These are phyloP conservation scores for Purpureocillium takamizusanense DNA, from an alignment of 2,329 filamentous ascomycete species.

Conservation along the genomic window DNA sequence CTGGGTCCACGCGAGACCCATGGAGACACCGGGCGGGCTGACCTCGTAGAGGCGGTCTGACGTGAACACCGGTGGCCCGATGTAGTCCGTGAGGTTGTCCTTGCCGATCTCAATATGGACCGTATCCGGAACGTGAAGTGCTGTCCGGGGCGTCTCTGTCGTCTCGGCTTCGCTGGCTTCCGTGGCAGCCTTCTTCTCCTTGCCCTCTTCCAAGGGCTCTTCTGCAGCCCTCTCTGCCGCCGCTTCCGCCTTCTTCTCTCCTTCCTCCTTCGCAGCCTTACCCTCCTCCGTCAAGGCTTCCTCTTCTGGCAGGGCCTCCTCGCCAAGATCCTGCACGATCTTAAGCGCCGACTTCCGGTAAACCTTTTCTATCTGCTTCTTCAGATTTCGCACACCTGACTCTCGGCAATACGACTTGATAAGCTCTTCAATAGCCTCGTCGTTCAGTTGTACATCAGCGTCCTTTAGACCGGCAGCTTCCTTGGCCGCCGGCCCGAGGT, in stretches of 20 bases:
- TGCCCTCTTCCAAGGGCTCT: slow-evolving; percentile 14
- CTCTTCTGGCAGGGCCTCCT: slow-evolving; percentile 71
- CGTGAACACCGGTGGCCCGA: slow-evolving; percentile 91
- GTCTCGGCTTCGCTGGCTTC: slow-evolving; percentile 26
- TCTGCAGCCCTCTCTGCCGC: slow-evolving; percentile 28
- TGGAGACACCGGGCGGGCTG: slow-evolving; percentile 87
- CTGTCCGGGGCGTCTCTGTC: slow-evolving; percentile 62
- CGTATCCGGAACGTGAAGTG: slow-evolving; percentile 73
- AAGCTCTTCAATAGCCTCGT: slow-evolving; percentile 85
- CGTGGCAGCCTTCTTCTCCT: slow-evolving; percentile 16
- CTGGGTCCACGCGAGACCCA: slow-evolving; percentile 97
- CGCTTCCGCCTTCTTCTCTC: slow-evolving; percentile 58
- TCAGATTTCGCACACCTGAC: slow-evolving; percentile 91
- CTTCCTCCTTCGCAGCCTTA: slow-evolving; percentile 65
- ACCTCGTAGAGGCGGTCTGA: slow-evolving; percentile 91
- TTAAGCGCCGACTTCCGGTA: slow-evolving; percentile 96
- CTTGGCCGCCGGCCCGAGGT: slow-evolving; percentile 89
- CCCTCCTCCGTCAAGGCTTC: slow-evolving; percentile 79
- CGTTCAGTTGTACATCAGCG: slow-evolving; percentile 78
- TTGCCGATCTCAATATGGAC: slow-evolving; percentile 83
- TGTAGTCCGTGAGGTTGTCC: slow-evolving; percentile 91
- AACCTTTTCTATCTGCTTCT: slow-evolving; percentile 99
- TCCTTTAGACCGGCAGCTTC: slow-evolving; percentile 85
- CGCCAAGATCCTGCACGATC: slow-evolving; percentile 90
- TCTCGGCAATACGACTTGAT: slow-evolving; percentile 99